Conservation (phyloP, 2,329 filamentous ascomycete species). For the Fusarium coffeatum region DNA sequence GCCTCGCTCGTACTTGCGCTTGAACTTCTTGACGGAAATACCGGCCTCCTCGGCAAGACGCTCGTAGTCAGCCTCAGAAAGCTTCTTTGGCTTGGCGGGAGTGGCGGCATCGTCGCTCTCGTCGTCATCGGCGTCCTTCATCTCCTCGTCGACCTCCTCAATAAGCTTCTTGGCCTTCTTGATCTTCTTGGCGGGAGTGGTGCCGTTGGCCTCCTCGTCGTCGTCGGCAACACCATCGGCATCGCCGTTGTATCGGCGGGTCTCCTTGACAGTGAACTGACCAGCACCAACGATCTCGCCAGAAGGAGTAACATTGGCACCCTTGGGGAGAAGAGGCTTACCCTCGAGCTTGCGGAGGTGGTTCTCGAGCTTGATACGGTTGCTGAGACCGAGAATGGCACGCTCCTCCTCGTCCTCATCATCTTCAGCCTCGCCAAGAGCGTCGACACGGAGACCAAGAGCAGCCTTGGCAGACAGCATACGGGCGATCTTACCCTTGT, state of each 20-base stretch:
- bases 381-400: slow-evolving; percentile 79
- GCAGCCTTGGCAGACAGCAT: slow-evolving; percentile 95
- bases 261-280: slow-evolving; percentile 93
- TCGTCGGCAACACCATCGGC: slow-evolving; percentile 84
- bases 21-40: slow-evolving; percentile 79
- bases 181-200: slow-evolving; percentile 50
- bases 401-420: slow-evolving; percentile 90
- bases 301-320: slow-evolving; percentile 79
- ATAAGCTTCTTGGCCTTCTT: slow-evolving; percentile 58
- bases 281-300: slow-evolving; percentile 72
- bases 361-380: slow-evolving; percentile 79
- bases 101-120: slow-evolving; percentile 51
- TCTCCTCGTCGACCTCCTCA: slow-evolving; percentile 57
- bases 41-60: slow-evolving; percentile 73
- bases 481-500: slow-evolving; percentile 99
- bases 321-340: slow-evolving; percentile 84
- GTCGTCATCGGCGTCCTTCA: slow-evolving; percentile 58
- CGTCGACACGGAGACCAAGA: slow-evolving; percentile 92
- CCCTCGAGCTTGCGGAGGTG: slow-evolving; percentile 84
- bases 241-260: slow-evolving; percentile 92
- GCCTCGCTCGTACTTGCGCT: slow-evolving; percentile 80
- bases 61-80: slow-evolving; percentile 68
- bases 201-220: slow-evolving; percentile 63
- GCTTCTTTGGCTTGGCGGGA: slow-evolving; percentile 55
- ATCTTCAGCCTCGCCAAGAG: slow-evolving; percentile 68